Percentiles rank a stretch among this genome's conserved stretches.
Conservation (phyloP, 495 filamentous ascomycete species). For the Parathielavia appendiculata region DNA sequence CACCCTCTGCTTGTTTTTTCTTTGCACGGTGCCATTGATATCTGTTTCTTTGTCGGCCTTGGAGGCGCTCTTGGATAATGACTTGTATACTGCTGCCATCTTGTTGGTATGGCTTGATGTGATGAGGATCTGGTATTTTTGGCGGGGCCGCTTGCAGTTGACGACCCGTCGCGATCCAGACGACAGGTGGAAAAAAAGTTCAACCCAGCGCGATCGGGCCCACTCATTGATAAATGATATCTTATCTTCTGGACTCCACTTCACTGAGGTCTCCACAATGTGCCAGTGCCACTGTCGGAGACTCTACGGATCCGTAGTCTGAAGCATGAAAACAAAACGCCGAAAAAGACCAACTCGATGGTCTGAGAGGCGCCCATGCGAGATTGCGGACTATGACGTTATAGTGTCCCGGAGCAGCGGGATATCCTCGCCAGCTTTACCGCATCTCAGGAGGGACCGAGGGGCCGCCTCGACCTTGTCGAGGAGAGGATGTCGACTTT, state of each 20-base stretch:
- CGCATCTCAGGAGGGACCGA: too few species aligned
- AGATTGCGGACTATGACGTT: too few species aligned
- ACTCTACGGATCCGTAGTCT: background rate
- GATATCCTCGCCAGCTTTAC: too few species aligned
- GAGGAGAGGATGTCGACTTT: too few species aligned
- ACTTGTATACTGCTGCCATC: slow-evolving; percentile 95
- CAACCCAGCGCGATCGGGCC: slow-evolving; percentile 11
- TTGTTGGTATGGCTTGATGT: slow-evolving; percentile 23
- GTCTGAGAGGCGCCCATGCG: too few species aligned
- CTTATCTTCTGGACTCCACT: slow-evolving; percentile 21
- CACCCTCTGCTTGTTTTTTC: slow-evolving; percentile 65
- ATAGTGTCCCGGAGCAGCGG: too few species aligned
- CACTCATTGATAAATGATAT: slow-evolving; percentile 23
- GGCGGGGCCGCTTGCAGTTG: slow-evolving; percentile 8
- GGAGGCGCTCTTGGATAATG: slow-evolving; percentile 65
- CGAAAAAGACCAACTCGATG: too few species aligned
- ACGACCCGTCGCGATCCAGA: slow-evolving; percentile 6
- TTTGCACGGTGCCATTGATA: slow-evolving; percentile 47
- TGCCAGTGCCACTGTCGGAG: slow-evolving; percentile 4
- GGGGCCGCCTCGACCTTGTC: too few species aligned
- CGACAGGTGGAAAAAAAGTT: slow-evolving; percentile 25
- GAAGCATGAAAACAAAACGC: background rate
- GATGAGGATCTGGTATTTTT: slow-evolving; percentile 3
- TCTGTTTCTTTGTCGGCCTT: slow-evolving; percentile 28
- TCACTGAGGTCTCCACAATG: slow-evolving; percentile 13